Evolutionary conservation across 2,329 filamentous ascomycete species (phyloP), one percentile per base, ranked within the genome.

Genomic region (Endocalyx cinctus): DNA sequence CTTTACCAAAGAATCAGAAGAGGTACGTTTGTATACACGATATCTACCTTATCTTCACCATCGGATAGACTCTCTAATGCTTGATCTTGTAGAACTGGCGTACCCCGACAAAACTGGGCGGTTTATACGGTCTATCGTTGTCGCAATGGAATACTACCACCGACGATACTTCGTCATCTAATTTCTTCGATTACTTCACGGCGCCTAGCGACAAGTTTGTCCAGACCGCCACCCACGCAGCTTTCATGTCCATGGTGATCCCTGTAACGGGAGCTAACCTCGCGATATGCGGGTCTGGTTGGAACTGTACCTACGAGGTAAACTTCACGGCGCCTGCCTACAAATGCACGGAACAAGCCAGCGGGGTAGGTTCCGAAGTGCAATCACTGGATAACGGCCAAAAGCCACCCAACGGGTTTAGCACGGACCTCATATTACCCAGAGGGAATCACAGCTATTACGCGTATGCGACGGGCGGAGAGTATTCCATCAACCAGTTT

Each of bases 281-380:
- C 15, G 48, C 57, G 17, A 58, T 62, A 1, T 63, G 61, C 32
- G 55, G 58, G 12, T 29, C 39, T 0, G 57, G 60, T 5, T 65
- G 56, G 53, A 64, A 66, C 30, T 67, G 63, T 40, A 58, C 55
- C 5, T 66, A 59, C 39, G 46, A 37, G 2, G 43, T 64, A 29
- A 46, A 52, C 3, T 66, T 65, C 29, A 47, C 45, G 10, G 63
- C 46, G 1, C 62, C 63, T 0, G 63, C 59, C 2, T 66, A 66
- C 47, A 58, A 62, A 34, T 67, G 63, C 41, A 39, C 45, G 2
- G 50, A 60, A 29, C 17, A 58, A 5, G 55, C 55, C 5, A 54
- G 46, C 18, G 57, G 55, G 6, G 43, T 50, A 2, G 48, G 45
- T 7, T 51, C 57, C 1, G 41, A 47, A 17, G 37, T 52, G n/a